Base-by-base conservation (phyloP, 805 yeast genomes). In the Yamadazyma tumulicola region DNA sequence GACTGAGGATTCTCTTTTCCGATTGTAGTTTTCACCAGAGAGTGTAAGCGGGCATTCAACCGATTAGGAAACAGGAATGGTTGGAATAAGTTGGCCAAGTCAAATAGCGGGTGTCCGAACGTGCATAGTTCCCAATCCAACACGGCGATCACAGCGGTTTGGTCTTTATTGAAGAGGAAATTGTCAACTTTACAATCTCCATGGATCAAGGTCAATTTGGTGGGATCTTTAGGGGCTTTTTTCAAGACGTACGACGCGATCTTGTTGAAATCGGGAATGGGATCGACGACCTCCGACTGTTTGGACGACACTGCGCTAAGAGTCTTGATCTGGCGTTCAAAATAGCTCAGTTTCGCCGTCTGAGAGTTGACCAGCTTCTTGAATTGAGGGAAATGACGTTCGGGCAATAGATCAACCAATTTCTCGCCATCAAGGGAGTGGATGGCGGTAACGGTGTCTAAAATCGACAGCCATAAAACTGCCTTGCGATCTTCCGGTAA, bases 51-150 rank as follows among this genome's bases (percentile, higher is more conserved):
- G 21, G 37, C 31, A 43, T 71, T 70, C 37, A 72, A 43, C 22
- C 49, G 31, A 6, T 51, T 46, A 0, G 81, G 73, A 37, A 74
- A 48, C 28, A 60, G 64, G 47, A 67, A 76, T 9, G 81, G 78
- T 47, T 74, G 80, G 17, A 78, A 55, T 19, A 77, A 59, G 47
- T 78, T 78, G 12, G 81, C 74, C 19, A 78, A 55, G 45, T 78
- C 85, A 39, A 79, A 77, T 29, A 77, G 51, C 1, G 85, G 85
- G 44, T 77, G 81, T 0, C 85, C 85, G 38, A 74, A 59, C 0
- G 84, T 78, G 42, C 81, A 75, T 25, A 78, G 55, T 49, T 78
- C 85, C 85, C 85, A 78, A 48, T 78, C 84, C 26, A 78, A 58
- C 2, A 78, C 73, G 0, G 82, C 81, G 31, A 71, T 55, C 3